Conservation (phyloP, 352 stramenopile species). For the Pilasporangium apinafurcum region DNA sequence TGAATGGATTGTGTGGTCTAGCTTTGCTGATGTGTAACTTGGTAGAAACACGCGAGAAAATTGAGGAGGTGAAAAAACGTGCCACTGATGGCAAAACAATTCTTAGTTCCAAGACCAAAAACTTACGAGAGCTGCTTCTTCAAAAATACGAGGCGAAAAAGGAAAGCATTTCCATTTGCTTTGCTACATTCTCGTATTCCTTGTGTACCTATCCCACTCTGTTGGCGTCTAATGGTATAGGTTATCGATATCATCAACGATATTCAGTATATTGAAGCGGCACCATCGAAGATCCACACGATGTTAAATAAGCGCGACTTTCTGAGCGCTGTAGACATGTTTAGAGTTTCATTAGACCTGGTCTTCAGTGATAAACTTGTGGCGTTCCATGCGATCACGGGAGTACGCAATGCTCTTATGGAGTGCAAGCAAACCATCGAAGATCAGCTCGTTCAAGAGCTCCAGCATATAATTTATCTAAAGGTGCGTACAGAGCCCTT, state of each 20-base stretch:
- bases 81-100: constrained; percentile 74
- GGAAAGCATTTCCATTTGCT: constrained; percentile 14
- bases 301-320: constrained; percentile 55
- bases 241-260: constrained; percentile 81
- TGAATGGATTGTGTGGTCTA: not conserved
- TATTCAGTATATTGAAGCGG: constrained; percentile 76
- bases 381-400: constrained; percentile 70
- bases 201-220: not conserved
- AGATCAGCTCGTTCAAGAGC: constrained; percentile 64
- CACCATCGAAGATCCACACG: constrained; percentile 52
- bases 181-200: not conserved
- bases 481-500: constrained; percentile 39
- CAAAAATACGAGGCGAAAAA: constrained; percentile 84
- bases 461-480: constrained; percentile 69
- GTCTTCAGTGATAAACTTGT: constrained; percentile 78
- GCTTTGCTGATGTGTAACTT: not conserved
- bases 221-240: constrained; percentile 1
- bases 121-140: constrained; percentile 66
- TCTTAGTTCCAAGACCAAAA: constrained; percentile 79
- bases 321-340: constrained; percentile 60
- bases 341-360: constrained; percentile 65
- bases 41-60: constrained; percentile 60
- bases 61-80: constrained; percentile 62
- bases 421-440: constrained; percentile 83
- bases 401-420: constrained; percentile 72